phyloP scores from a whole-genome alignment of 2,329 filamentous ascomycete genomes.

The Colletotrichum lindemuthianum region DNA sequence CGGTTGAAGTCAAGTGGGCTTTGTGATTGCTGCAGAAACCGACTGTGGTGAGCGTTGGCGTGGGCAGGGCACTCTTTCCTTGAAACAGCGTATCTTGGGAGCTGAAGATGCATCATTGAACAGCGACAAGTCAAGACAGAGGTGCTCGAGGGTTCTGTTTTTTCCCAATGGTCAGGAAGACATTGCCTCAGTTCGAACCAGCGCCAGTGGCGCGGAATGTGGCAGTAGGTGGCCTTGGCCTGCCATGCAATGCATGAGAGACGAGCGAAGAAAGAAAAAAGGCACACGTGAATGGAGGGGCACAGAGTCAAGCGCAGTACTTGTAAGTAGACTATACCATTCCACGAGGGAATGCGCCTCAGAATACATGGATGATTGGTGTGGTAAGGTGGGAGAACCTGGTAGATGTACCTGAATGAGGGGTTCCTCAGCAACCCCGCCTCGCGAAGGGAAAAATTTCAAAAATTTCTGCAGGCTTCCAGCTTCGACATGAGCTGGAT shows the following conservation, averaged over 20 bases:
- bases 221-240: background rate
- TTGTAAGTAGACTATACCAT: conserved; percentile 7
- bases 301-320: background rate
- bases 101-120: too few species aligned
- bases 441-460: conserved; percentile 31
- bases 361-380: background rate
- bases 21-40: too few species aligned
- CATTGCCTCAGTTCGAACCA: too few species aligned
- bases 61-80: too few species aligned
- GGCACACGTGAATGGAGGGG: conserved; percentile 34
- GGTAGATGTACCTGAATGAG: conserved; percentile 17
- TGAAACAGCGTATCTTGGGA: too few species aligned
- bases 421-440: conserved; percentile 16
- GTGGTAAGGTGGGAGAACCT: conserved; percentile 12
- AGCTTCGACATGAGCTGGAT: conserved; percentile 2
- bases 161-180: too few species aligned
- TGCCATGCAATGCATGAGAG: conserved; percentile 1
- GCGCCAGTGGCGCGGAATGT: too few species aligned
- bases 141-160: too few species aligned
- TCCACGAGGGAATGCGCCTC: background rate
- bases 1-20: too few species aligned
- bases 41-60: too few species aligned
- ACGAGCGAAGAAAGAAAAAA: background rate
- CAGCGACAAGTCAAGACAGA: too few species aligned
- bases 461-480: background rate